phyloP scores from a whole-genome alignment of 805 yeast species.

The Nematodospora valgi region DNA sequence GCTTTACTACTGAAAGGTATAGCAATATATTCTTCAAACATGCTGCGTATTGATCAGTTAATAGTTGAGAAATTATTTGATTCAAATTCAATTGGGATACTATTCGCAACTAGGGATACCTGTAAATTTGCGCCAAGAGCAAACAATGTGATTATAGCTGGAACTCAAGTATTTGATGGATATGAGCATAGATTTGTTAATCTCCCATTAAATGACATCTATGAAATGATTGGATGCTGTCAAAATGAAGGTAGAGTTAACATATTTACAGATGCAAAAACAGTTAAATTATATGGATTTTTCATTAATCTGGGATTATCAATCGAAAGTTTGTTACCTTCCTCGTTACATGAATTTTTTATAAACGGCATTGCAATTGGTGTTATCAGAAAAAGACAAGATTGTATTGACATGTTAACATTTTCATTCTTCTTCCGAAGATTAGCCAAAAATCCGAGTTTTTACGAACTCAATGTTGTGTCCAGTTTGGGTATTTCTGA shows the following conservation, averaged over 20 bases:
- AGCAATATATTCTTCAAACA: constrained; percentile 57
- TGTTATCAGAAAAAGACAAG: constrained; percentile 66
- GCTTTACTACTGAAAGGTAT: constrained; percentile 54
- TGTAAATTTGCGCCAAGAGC: constrained; percentile 50
- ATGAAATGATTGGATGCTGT: constrained; percentile 59
- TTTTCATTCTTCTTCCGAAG: constrained; percentile 81
- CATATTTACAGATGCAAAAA: constrained; percentile 50
- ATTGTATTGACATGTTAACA: constrained; percentile 88
- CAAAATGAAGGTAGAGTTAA: constrained; percentile 42
- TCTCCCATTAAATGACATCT: constrained; percentile 60
- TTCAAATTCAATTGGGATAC: constrained; percentile 47
- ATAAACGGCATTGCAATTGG: constrained; percentile 70
- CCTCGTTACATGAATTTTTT: constrained; percentile 61
- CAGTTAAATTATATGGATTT: constrained; percentile 61
- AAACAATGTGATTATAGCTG: constrained; percentile 55
- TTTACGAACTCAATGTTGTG: constrained; percentile 70
- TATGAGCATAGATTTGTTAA: constrained; percentile 67
- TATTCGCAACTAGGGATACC: constrained; percentile 63
- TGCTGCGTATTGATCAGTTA: constrained; percentile 53
- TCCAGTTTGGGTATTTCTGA: constrained; percentile 72
- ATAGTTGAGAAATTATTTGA: constrained; percentile 52
- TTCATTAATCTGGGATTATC: constrained; percentile 77
- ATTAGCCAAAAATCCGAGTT: constrained; percentile 79
- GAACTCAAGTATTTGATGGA: constrained; percentile 72
- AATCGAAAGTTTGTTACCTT: constrained; percentile 70